Conservation (phyloP, 352 stramenopile genomes). For the Hyaloperonospora arabidopsidis region DNA sequence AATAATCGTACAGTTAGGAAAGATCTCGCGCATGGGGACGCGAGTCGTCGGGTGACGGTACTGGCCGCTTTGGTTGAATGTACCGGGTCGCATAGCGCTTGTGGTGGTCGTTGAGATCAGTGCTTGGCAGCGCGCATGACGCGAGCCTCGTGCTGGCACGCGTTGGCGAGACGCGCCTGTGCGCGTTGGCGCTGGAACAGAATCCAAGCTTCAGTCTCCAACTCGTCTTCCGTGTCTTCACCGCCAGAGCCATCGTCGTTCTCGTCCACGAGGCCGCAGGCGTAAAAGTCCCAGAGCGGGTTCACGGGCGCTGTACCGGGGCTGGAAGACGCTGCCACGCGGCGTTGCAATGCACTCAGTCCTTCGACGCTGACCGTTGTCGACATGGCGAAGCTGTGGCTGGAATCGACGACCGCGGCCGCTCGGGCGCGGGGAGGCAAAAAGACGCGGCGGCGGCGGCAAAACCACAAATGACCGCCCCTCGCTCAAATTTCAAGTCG, state of each 20-base stretch:
- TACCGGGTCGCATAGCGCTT: not conserved
- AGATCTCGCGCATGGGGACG: too few species aligned
- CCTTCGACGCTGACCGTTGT: conserved; percentile 18
- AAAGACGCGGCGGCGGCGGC: not conserved
- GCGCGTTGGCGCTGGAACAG: conserved; percentile 49
- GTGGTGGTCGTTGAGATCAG: conserved; percentile 8
- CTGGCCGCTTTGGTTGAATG: too few species aligned
- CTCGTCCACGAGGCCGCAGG: conserved; percentile 45
- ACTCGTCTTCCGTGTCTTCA: conserved; percentile 56
- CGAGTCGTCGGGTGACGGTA: too few species aligned
- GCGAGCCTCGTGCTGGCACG: conserved; percentile 31
- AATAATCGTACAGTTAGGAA: too few species aligned
- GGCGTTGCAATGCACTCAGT: conserved; percentile 16
- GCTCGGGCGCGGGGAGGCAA: conserved; percentile 10
- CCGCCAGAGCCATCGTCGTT: conserved; percentile 31
- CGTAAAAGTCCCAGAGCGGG: conserved; percentile 54
- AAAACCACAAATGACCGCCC: conserved; percentile 20
- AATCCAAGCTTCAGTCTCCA: conserved; percentile 48
- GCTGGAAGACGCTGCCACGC: conserved; percentile 7
- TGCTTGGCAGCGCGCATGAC: conserved; percentile 17
- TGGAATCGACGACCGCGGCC: conserved; percentile 19
- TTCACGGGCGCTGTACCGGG: conserved; percentile 11
- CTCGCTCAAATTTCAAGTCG: conserved; percentile 4
- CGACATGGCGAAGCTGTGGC: conserved; percentile 16
- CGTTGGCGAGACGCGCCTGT: conserved; percentile 36